Base-by-base conservation (phyloP, 2,329 filamentous ascomycete species). In the Ciborinia camelliae region DNA sequence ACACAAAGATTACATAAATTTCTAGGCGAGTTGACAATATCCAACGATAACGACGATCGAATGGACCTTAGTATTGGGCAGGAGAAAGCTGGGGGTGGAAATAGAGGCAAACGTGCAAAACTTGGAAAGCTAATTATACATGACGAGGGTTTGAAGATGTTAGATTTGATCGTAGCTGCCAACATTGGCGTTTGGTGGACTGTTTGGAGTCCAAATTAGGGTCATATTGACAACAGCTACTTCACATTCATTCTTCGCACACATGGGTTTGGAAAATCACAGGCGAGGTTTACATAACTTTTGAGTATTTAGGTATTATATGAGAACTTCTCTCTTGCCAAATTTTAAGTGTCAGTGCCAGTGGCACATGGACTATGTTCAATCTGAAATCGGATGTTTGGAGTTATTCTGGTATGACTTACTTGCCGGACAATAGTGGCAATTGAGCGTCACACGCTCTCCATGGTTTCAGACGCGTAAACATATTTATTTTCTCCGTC, bases 171-270 rank as follows among this genome's bases (percentile, higher is more conserved):
- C 0, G 91, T 99, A 26, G 91, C 94, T 4, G 90, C 92, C 14
- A 97, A 97, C 74, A 85, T 99, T 78, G 92, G 90, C 1, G 80
- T 98, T 20, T 99, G 93, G 91, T 98, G 94, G 93, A 87, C 88
- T 71, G 87, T 90, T 4, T 97, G 92, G 84, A 89, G 91, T 53
- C 62, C 62, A 32, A 63, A 48, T 6, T 59, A 63, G 28, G 51
- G 26, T 45, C 23, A 18, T 57, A 28, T 26, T 35, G 30, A 18
- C 20, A 35, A 6, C 9, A 14, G 20, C 12, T 47, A 47, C 55
- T 59, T 37, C 18, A 32, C 28, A 8, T 23, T 26, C n/a, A 35
- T 58, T 47, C 43, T 26, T 37, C n/a, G 9, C 8, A 32, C n/a
- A 9, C n/a, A 47, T 35, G 41, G 32, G 18, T 32, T 47, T 35